Evolutionary conservation across 2,329 filamentous ascomycete genomes (phyloP).

Genomic region (Pestalotiopsis sp.): DNA sequence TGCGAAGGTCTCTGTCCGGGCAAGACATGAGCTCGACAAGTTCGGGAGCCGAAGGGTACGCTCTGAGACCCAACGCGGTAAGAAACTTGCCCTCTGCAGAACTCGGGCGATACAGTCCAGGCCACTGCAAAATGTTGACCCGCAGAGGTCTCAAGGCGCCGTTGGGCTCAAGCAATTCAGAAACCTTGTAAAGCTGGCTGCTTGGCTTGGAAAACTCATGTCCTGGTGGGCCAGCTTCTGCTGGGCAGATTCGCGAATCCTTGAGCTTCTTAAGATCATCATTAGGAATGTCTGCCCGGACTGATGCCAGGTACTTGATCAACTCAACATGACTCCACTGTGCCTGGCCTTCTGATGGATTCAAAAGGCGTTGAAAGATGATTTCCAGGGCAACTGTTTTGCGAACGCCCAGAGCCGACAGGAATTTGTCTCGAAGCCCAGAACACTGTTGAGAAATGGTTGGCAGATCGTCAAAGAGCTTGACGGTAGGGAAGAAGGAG

Average conservation of each 20-base stretch:
- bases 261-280: constrained; percentile 80
- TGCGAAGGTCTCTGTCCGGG: constrained; percentile 59
- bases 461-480: constrained; percentile 91
- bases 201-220: constrained; percentile 56
- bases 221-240: constrained; percentile 63
- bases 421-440: constrained; percentile 87
- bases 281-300: constrained; percentile 82
- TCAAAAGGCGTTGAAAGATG: constrained; percentile 85
- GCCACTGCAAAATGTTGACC: constrained; percentile 82
- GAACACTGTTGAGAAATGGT: constrained; percentile 71
- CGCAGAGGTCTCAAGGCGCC: constrained; percentile 69
- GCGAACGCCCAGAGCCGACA: constrained; percentile 81
- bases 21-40: constrained; percentile 78
- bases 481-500: constrained; percentile 91
- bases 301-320: constrained; percentile 91
- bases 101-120: constrained; percentile 64
- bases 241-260: constrained; percentile 79
- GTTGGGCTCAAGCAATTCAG: constrained; percentile 81
- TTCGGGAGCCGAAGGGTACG: constrained; percentile 71
- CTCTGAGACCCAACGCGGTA: constrained; percentile 69
- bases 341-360: constrained; percentile 53
- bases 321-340: constrained; percentile 94
- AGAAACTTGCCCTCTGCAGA: constrained; percentile 79
- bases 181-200: constrained; percentile 67
- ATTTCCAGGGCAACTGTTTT: constrained; percentile 95